Evolutionary conservation across 1,284 basidiomycete genomes (phyloP).

Genomic region (Ustanciosporium gigantosporum): DNA sequence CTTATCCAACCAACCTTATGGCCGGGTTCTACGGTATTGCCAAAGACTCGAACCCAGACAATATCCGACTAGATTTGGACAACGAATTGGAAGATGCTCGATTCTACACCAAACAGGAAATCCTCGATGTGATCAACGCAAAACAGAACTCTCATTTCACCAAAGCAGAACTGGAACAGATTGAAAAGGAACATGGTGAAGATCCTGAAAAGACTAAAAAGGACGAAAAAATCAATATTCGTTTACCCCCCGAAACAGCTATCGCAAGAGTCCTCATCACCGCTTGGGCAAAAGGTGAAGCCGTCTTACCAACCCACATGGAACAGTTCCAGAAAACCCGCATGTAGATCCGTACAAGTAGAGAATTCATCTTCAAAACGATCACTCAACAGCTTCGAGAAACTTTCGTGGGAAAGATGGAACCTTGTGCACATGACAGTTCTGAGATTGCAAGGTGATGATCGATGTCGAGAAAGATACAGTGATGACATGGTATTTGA

Average conservation of each 20-base stretch:
- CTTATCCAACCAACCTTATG: slow-evolving; percentile 80
- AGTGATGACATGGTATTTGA: too few species aligned
- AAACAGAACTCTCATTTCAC: slow-evolving; percentile 64
- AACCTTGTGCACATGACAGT: too few species aligned
- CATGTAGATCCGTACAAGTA: too few species aligned
- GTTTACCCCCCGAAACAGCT: slow-evolving; percentile 64
- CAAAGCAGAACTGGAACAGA: slow-evolving; percentile 68
- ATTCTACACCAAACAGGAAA: slow-evolving; percentile 80
- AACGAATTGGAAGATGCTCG: slow-evolving; percentile 93
- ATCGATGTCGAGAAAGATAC: too few species aligned
- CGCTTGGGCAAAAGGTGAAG: slow-evolving; percentile 69
- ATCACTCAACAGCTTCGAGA: too few species aligned
- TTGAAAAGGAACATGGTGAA: slow-evolving; percentile 63
- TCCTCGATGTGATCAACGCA: slow-evolving; percentile 70
- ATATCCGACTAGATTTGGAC: slow-evolving; percentile 84
- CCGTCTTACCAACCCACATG: slow-evolving; percentile 33
- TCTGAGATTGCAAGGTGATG: too few species aligned
- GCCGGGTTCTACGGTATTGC: slow-evolving; percentile 67
- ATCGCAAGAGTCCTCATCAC: slow-evolving; percentile 73
- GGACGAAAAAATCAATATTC: slow-evolving; percentile 3
- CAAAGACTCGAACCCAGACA: slow-evolving; percentile 61
- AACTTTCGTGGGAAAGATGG: too few species aligned
- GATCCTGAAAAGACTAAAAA: slow-evolving; percentile 61
- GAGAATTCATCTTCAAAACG: too few species aligned
- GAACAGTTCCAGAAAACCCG: slow-evolving; percentile 20